phyloP scores from a whole-genome alignment of 1,139 yeast species.

The Kodamaea sp. region DNA sequence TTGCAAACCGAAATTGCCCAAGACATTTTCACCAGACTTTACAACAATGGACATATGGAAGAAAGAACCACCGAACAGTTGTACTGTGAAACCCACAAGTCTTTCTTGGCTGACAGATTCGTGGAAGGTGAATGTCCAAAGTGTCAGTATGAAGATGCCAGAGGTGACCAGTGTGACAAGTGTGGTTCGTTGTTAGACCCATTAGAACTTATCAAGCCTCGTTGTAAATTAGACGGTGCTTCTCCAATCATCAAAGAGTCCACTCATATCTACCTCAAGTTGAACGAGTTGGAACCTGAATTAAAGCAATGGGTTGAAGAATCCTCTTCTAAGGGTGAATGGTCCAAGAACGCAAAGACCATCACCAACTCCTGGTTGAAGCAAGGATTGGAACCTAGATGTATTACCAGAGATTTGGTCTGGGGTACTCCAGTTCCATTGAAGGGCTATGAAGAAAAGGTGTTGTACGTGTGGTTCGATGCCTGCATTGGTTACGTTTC shows the following conservation, averaged over 20 bases:
- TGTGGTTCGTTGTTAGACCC: conserved; percentile 92
- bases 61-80: conserved; percentile 88
- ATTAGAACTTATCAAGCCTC: conserved; percentile 87
- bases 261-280: conserved; percentile 79
- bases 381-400: conserved; percentile 90
- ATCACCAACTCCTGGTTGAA: conserved; percentile 92
- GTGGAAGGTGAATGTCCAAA: conserved; percentile 98
- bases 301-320: conserved; percentile 72
- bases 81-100: conserved; percentile 86
- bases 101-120: conserved; percentile 92
- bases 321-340: conserved; percentile 69
- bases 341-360: conserved; percentile 89
- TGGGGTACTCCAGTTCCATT: conserved; percentile 99
- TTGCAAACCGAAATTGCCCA: conserved; percentile 95
- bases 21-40: conserved; percentile 76
- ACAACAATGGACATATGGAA: conserved; percentile 76
- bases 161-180: conserved; percentile 99
- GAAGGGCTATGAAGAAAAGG: conserved; percentile 80
- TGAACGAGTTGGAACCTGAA: conserved; percentile 79
- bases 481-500: conserved; percentile 97
- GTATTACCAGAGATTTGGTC: conserved; percentile 92
- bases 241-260: conserved; percentile 80
- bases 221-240: conserved; percentile 88
- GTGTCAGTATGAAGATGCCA: conserved; percentile 92
- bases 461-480: conserved; percentile 97